A percentile compares a stretch with the other conserved stretches of the same genome.
Conservation (phyloP, 2,329 filamentous ascomycete species). For the Blastomyces percursus region DNA sequence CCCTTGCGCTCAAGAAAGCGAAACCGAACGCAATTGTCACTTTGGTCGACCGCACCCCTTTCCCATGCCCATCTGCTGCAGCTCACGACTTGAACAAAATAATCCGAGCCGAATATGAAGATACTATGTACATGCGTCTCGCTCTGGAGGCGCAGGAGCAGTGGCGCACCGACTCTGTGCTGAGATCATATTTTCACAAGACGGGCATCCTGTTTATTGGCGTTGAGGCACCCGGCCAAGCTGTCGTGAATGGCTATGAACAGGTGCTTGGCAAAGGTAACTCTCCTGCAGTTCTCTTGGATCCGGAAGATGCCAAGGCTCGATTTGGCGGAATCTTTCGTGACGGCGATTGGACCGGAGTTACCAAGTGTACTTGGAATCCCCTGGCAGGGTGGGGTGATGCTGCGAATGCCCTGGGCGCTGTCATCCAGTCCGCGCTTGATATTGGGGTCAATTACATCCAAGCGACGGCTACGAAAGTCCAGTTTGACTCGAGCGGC, state of each 20-base stretch:
- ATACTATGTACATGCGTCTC: conserved; percentile 7
- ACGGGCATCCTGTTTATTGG: conserved; percentile 38
- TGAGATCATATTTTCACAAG: conserved; percentile 37
- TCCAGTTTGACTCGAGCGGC: conserved; percentile 35
- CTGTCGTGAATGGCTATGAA: conserved; percentile 39
- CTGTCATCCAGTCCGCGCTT: conserved; percentile 42
- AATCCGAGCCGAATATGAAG: conserved; percentile 9
- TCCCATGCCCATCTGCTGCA: conserved; percentile 6
- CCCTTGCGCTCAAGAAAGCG: conserved; percentile 8
- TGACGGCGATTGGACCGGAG: conserved; percentile 46
- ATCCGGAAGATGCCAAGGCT: conserved; percentile 39
- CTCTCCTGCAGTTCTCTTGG: conserved; percentile 32
- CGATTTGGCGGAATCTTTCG: conserved; percentile 48
- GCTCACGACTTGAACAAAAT: conserved; percentile 11
- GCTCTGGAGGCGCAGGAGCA: conserved; percentile 7
- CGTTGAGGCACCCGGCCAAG: conserved; percentile 32
- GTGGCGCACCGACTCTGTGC: conserved; percentile 16
- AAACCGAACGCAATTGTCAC: conserved; percentile 5
- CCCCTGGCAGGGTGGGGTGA: conserved; percentile 49
- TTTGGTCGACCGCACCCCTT: conserved; percentile 6
- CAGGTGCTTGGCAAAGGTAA: conserved; percentile 35
- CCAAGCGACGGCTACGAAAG: conserved; percentile 30
- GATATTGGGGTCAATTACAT: conserved; percentile 48
- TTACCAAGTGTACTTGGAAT: conserved; percentile 46
- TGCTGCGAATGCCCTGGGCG: conserved; percentile 44